Conservation (phyloP, 495 filamentous ascomycete species). For the Aspergillus taichungensis region DNA sequence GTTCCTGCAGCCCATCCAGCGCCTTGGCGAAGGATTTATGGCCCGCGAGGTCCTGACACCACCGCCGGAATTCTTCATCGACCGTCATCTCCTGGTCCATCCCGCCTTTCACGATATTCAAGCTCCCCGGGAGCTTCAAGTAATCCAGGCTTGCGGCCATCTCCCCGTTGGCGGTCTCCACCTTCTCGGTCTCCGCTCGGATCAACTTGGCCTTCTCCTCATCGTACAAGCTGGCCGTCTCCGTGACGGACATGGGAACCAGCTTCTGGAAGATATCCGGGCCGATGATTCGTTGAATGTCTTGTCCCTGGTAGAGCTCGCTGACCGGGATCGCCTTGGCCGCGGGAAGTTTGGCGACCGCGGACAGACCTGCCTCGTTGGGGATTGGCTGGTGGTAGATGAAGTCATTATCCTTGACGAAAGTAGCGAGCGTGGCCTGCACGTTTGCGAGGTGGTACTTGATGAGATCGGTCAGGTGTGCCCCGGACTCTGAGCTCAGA, state of each 20-base stretch:
- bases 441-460: conserved; percentile 74
- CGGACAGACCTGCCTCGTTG: conserved; percentile 66
- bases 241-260: conserved; percentile 91
- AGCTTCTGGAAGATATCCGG: conserved; percentile 97
- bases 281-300: conserved; percentile 93
- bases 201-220: conserved; percentile 97
- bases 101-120: conserved; percentile 88
- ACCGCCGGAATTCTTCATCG: conserved; percentile 83
- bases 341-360: conserved; percentile 84
- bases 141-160: conserved; percentile 96
- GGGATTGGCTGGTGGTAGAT: conserved; percentile 95
- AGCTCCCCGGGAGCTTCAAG: conserved; percentile 75
- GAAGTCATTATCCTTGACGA: conserved; percentile 92
- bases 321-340: conserved; percentile 98
- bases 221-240: conserved; percentile 93
- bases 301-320: conserved; percentile 92
- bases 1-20: conserved; percentile 67
- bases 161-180: conserved; percentile 84
- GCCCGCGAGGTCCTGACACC: conserved; percentile 85
- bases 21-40: conserved; percentile 67
- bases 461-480: conserved; percentile 64
- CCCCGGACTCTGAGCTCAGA: conserved; percentile 67
- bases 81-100: conserved; percentile 82
- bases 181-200: conserved; percentile 85
- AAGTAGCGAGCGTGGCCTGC: conserved; percentile 65